Evolutionary conservation across 140 eudicot genomes (phyloP).

Genomic region (Flaveria floridana): DNA sequence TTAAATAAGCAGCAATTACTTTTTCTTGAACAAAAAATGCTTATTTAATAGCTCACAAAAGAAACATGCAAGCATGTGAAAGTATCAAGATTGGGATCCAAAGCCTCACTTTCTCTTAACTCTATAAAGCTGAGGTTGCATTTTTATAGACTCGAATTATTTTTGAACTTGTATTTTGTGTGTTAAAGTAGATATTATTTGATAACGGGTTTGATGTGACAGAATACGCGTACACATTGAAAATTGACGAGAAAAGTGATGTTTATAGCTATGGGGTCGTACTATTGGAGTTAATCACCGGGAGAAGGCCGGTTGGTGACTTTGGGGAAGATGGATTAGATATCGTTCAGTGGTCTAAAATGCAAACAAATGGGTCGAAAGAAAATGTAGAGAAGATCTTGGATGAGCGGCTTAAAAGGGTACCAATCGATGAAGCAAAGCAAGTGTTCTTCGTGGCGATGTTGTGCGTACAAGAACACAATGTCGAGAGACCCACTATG

Average conservation of each 20-base stretch:
- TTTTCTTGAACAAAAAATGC: conserved; percentile 9
- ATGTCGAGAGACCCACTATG: conserved; percentile 78
- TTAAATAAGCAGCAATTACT: not conserved
- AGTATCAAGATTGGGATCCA: conserved; percentile 44
- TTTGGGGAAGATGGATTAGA: conserved; percentile 90
- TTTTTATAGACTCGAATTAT: conserved; percentile 1
- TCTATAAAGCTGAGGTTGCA: conserved; percentile 37
- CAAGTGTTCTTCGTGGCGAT: conserved; percentile 77
- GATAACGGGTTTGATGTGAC: conserved; percentile 22
- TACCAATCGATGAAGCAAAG: conserved; percentile 61
- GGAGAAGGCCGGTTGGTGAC: conserved; percentile 71
- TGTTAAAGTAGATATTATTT: not conserved
- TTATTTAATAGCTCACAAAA: not conserved
- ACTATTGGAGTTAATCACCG: conserved; percentile 64
- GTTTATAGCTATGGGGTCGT: conserved; percentile 88
- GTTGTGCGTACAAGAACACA: conserved; percentile 78
- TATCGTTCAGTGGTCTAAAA: conserved; percentile 70
- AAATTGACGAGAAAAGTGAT: conserved; percentile 80
- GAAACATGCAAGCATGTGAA: conserved; percentile 24
- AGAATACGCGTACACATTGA: conserved; percentile 85
- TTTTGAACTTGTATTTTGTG: conserved; percentile 5
- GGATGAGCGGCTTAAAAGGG: conserved; percentile 66
- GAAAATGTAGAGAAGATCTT: conserved; percentile 64
- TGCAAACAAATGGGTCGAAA: conserved; percentile 61
- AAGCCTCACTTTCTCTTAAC: conserved; percentile 39